phyloP scores from a whole-genome alignment of 352 stramenopile genomes.

The Phytophthora boehmeriae region DNA sequence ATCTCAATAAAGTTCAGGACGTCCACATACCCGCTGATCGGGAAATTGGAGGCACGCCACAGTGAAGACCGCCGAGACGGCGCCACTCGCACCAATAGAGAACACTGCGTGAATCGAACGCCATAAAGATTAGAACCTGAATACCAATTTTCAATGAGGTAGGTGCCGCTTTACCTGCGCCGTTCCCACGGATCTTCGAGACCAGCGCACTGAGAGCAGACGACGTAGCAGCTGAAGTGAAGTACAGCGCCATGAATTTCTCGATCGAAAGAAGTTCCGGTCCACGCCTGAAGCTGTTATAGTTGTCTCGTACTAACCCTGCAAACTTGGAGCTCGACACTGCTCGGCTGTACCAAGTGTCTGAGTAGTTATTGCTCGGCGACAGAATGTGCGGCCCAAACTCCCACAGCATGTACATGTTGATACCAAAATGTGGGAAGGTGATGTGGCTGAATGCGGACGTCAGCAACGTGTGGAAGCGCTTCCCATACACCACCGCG shows the following conservation, averaged over 20 bases:
- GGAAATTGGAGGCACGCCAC: slow-evolving; percentile 79
- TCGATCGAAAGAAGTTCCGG: slow-evolving; percentile 56
- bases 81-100: slow-evolving; percentile 80
- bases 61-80: slow-evolving; percentile 82
- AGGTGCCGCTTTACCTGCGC: slow-evolving; percentile 38
- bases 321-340: slow-evolving; percentile 55
- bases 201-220: slow-evolving; percentile 71
- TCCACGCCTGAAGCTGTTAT: slow-evolving; percentile 29
- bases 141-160: neutral
- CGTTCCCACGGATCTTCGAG: slow-evolving; percentile 65
- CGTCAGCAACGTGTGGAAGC: slow-evolving; percentile 76
- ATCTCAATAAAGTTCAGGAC: neutral
- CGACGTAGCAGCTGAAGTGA: slow-evolving; percentile 70
- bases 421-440: slow-evolving; percentile 80
- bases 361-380: slow-evolving; percentile 44
- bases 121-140: neutral
- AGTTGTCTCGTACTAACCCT: slow-evolving; percentile 42
- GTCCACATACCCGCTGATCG: slow-evolving; percentile 52
- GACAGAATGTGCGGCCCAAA: slow-evolving; percentile 76
- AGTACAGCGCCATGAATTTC: slow-evolving; percentile 76
- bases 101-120: slow-evolving; percentile 50
- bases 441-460: slow-evolving; percentile 88
- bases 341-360: slow-evolving; percentile 57
- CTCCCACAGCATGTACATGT: slow-evolving; percentile 92
- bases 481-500: slow-evolving; percentile 64